Evolutionary conservation across 371 early-diverging fungal species (phyloP), one percentile per base, ranked within the genome.

Genomic region (Zopfochytrium polystomum): DNA sequence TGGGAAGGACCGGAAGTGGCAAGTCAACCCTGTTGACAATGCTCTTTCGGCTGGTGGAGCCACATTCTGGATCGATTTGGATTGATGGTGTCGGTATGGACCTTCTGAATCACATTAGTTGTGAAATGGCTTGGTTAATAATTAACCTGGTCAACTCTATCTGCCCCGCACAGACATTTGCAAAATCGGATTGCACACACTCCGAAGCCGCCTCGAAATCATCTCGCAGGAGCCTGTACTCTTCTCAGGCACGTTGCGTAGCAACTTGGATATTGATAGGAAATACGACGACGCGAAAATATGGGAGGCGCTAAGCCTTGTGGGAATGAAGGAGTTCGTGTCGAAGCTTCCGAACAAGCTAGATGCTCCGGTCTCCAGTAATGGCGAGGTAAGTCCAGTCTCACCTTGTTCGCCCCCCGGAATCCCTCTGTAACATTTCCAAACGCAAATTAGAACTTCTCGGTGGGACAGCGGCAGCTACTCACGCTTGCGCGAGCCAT

Each of bases 1-100:
- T 85, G 13, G 86, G 88, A 2, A 82, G 95, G 25, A 94, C 96
- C 0, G 96, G 98, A 22, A 88, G 91, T 7, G 98, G 98, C 42
- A 96, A 96, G 72, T 86, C 87, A 9, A 65, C 68, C 2, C 46
- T 71, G 27, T 90, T 90, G 54, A 32, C 50, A 23, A 32, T 60
- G n/a, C 51, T 70, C 7, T 70, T 70, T 44, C 38, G 71, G 13
- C 9, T 71, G n/a, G 23, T 64, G 2, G 67, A 67, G 32, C 45
- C 63, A 3, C 31, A 52, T 15, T 25, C 34, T 2, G 71, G 71
- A 2, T 26, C 51, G 11, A 67, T 70, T 52, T 2, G 13, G 2
- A 70, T 70, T 55, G 71, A 70, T 48, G 71, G 67, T 7, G 29
- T 26, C 9, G 57, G 57, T 57, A 26, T 87, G 88, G n/a, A 71